Evolutionary conservation across 306 rosid species (phyloP), one percentile per base, ranked within the genome.

Genomic region (Fagus crenata): DNA sequence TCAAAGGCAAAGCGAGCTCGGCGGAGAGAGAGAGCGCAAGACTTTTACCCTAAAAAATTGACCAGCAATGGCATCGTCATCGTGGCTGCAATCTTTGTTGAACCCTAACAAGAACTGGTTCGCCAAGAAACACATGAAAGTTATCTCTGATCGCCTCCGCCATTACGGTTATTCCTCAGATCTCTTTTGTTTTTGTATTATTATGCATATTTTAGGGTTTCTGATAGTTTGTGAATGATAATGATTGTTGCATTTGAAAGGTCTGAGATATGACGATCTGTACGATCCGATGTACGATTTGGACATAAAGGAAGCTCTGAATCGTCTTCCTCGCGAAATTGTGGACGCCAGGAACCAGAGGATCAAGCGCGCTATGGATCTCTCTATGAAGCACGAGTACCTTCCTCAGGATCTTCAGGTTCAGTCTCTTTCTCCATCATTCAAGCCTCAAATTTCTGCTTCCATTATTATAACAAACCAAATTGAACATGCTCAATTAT

Each of bases 341-440:
- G 88, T 87, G 31, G 90, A 87, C 78, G 90, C 90, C 3, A 85
- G 90, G 2, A 79, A 85, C 77, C 90, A 87, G 85, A 87, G 90
- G 64, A 80, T 87, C 67, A 85, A 85, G 78, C 89, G 90, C 15
- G 89, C 90, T 83, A 80, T 87, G 84, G 90, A 87, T 83, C 90
- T 87, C 71, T 87, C 90, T 61, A 80, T 85, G 90, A 87, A 87
- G 88, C 90, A 87, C 59, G 72, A 77, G 74, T 87, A 87, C 84
- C 90, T 87, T 59, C 74, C 89, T 1, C 84, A 82, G 1, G 53
- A 87, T 80, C 87, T 87, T 53, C 90, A 87, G 90, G 90, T 87
- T 77, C 5, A 22, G 28, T 22, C 5, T 12, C 31, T 32, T 76
- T 54, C 67, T 51, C 28, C 56, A 12, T 46, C 51, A 46, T 46